Percentiles rank a stretch among this genome's conserved stretches.
These are phyloP conservation scores for Aureoboletus auriporus DNA, from an alignment of 768 basidiomycete species.

Conservation along the genomic window DNA sequence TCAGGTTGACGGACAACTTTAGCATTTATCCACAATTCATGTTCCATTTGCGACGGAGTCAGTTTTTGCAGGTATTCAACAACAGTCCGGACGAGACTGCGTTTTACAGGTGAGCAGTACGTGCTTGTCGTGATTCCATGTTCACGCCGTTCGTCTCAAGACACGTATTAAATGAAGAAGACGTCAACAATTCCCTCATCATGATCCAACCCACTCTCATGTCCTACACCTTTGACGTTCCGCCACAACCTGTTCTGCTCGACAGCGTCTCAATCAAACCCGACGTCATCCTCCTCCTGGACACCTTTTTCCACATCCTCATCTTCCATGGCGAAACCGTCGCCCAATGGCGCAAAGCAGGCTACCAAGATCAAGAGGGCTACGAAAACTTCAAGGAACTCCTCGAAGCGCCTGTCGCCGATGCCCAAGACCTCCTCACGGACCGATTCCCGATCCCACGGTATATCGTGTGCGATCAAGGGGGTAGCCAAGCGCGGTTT, in stretches of 20 bases:
- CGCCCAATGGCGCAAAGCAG: conserved; percentile 96
- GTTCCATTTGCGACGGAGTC: conserved; percentile 97
- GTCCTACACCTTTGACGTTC: conserved; percentile 93
- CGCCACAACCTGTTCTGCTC: conserved; percentile 90
- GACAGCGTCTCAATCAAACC: conserved; percentile 98
- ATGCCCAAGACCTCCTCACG: conserved; percentile 94
- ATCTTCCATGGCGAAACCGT: conserved; percentile 99
- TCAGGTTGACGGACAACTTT: conserved; percentile 92
- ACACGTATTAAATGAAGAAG: conserved; percentile 93
- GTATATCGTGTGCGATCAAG: conserved; percentile 97
- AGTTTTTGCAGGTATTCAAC: conserved; percentile 99
- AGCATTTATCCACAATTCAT: conserved; percentile 99
- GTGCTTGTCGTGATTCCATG: background rate
- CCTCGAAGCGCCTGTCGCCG: conserved; percentile 77
- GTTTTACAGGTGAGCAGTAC: conserved; percentile 74
- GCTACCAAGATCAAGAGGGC: conserved; percentile 97
- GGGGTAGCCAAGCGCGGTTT: conserved; percentile 98
- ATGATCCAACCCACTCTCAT: conserved; percentile 99
- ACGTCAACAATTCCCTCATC: conserved; percentile 98
- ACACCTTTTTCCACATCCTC: conserved; percentile 99
- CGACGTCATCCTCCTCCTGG: conserved; percentile 92
- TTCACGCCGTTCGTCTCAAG: conserved; percentile 36
- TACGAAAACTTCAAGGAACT: conserved; percentile 98
- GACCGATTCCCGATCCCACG: conserved; percentile 97
- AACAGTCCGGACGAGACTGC: conserved; percentile 99